Conservation (phyloP, 805 yeast genomes). For the Saturnispora mendoncae region DNA sequence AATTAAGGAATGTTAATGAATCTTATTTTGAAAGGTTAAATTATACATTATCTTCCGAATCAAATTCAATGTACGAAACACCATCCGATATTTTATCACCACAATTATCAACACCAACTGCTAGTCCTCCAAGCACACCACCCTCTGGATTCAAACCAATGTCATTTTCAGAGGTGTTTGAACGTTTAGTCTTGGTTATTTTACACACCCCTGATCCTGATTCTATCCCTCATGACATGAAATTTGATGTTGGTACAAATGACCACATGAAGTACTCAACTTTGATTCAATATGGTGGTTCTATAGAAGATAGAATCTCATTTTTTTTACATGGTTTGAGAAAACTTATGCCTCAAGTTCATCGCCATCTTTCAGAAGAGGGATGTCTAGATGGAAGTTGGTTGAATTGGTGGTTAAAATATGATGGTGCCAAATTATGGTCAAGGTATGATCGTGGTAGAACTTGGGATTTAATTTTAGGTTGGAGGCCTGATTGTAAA, state of each 20-base stretch:
- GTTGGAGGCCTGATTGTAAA: constrained; percentile 49
- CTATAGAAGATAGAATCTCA: constrained; percentile 56
- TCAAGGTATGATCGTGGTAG: constrained; percentile 76
- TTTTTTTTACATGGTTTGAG: constrained; percentile 58
- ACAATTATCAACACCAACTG: constrained; percentile 20
- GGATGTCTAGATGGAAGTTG: constrained; percentile 74
- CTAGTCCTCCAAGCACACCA: constrained; percentile 15
- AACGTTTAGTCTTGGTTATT: constrained; percentile 64
- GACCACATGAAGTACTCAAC: constrained; percentile 16
- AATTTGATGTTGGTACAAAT: constrained; percentile 3
- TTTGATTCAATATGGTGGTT: constrained; percentile 39
- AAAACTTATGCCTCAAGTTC: constrained; percentile 63
- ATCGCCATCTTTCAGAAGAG: constrained; percentile 70
- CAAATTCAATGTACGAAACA: constrained; percentile 19
- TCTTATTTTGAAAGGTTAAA: constrained; percentile 23
- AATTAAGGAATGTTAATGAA: constrained; percentile 28
- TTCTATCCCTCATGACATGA: constrained; percentile 12
- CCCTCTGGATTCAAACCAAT: constrained; percentile 28
- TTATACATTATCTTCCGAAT: constrained; percentile 13
- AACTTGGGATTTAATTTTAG: constrained; percentile 79
- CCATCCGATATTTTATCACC: constrained; percentile 23
- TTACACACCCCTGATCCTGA: constrained; percentile 58
- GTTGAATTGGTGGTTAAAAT: constrained; percentile 93
- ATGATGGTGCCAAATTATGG: constrained; percentile 81
- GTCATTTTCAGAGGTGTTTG: constrained; percentile 62